Conservation (phyloP, 176 grass and related monocot genomes). For the Hordeum marinum region DNA sequence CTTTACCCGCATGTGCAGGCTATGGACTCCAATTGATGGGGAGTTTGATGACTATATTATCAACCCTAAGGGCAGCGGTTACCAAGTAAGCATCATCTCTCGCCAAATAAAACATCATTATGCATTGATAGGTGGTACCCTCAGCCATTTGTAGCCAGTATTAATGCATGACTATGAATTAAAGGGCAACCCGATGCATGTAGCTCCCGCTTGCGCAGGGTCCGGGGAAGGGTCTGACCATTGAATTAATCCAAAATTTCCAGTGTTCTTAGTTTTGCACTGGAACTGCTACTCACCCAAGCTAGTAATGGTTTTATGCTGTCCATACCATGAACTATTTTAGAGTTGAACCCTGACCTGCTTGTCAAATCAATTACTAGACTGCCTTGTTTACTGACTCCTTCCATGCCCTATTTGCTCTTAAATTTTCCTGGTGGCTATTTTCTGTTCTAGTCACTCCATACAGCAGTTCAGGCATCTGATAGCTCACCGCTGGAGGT, state of each 20-base stretch:
- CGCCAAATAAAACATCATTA: slow-evolving; percentile 8
- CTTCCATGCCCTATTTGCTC: background rate
- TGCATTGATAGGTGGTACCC: background rate
- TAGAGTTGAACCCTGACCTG: slow-evolving; percentile 21
- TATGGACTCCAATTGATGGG: slow-evolving; percentile 95
- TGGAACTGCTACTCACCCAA: background rate
- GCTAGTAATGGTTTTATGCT: background rate
- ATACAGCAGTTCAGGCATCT: slow-evolving; percentile 84
- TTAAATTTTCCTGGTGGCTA: slow-evolving; percentile 24
- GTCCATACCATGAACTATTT: slow-evolving; percentile 5
- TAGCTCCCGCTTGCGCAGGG: too few relatives aligned
- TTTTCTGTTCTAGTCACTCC: slow-evolving; percentile 70
- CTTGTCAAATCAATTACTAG: slow-evolving; percentile 13
- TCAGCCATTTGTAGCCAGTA: background rate
- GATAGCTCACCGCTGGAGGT: slow-evolving; percentile 89
- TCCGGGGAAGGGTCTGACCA: too few relatives aligned
- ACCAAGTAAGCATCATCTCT: slow-evolving; percentile 72
- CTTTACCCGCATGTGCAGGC: slow-evolving; percentile 38
- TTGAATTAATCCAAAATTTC: slow-evolving; percentile 11
- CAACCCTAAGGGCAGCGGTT: slow-evolving; percentile 96
- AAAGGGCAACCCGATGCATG: too few relatives aligned
- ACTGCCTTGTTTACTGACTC: slow-evolving; percentile 5
- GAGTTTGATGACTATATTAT: slow-evolving; percentile 99
- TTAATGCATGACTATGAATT: background rate
- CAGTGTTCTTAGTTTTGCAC: slow-evolving; percentile 7